Evolutionary conservation across 148 eudicot genomes (phyloP), one percentile per base, ranked within the genome.

Genomic region (Silene latifolia): DNA sequence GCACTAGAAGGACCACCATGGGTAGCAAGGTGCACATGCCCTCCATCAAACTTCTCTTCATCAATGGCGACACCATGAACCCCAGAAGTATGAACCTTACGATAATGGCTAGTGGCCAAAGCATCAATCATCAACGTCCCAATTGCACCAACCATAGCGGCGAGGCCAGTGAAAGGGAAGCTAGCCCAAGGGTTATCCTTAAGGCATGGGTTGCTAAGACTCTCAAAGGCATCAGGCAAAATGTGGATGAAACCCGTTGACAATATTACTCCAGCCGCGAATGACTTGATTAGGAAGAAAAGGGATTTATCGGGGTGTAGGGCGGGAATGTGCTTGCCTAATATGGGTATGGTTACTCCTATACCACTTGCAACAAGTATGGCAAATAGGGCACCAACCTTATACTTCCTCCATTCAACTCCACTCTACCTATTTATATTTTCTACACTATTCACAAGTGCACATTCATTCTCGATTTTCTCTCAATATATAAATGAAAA

Each of bases 231-330:
- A 18, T 91, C 93, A 3, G 93, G 96, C 24, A 91, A 39, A 1
- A 91, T 87, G 73, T 91, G 96, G 81, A 91, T 87, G 76, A 89
- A 91, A 0, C 96, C 96, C 0, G 96, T 91, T 19, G 86, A 87
- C 3, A 91, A 72, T 14, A 91, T 91, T 9, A 89, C 87, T n/a
- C 1, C 96, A 9, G 91, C 82, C 3, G 91, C 93, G 63, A 91
- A 89, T 0, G 88, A 81, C 69, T 91, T 91, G 1, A 91, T 84
- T 0, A 89, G 69, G 10, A 86, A 81, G 35, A 91, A 91, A 0
- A 83, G 25, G 73, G 71, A 58, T 18, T 82, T 74, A 2, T 89
- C 88, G 96, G n/a, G 93, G 61, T 76, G 61, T 0, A 91, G 64
- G 2, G 82, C 82, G 0, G 85, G 88, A 65, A 83, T 17, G 2